Conservation (phyloP, 1,284 basidiomycete genomes). For the Meripilus lineatus region DNA sequence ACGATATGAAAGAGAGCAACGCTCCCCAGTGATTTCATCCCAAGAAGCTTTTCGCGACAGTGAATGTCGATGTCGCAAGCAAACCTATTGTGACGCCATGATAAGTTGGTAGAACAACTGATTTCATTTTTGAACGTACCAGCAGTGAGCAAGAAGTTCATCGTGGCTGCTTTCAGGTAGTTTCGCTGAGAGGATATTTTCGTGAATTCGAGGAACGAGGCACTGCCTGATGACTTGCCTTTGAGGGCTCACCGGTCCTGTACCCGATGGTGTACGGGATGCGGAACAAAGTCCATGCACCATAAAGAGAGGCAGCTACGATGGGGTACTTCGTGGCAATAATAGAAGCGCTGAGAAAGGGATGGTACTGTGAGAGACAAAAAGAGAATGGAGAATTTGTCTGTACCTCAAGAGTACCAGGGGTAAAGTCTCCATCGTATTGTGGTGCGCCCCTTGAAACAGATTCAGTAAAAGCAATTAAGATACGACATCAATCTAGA, state of each 20-base stretch:
- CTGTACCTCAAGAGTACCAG: constrained; percentile 14
- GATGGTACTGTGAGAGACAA: neutral
- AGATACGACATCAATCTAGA: constrained; percentile 11
- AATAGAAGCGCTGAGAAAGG: constrained; percentile 43
- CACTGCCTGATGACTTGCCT: too few relatives aligned
- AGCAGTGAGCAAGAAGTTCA: too few relatives aligned
- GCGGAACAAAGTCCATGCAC: constrained; percentile 50
- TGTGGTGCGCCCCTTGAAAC: constrained; percentile 58
- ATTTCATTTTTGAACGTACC: too few relatives aligned
- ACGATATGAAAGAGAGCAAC: too few relatives aligned
- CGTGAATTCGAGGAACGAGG: too few relatives aligned
- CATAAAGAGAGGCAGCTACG: constrained; percentile 48
- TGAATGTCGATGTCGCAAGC: too few relatives aligned
- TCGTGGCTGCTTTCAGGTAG: too few relatives aligned
- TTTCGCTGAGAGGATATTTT: too few relatives aligned
- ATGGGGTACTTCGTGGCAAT: constrained; percentile 53
- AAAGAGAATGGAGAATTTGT: neutral
- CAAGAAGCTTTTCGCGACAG: too few relatives aligned
- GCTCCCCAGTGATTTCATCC: too few relatives aligned
- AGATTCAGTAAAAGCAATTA: constrained; percentile 2
- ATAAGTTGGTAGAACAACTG: too few relatives aligned
- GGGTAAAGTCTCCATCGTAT: constrained; percentile 55
- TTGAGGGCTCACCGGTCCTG: constrained; percentile 40
- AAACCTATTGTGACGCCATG: too few relatives aligned
- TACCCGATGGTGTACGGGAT: constrained; percentile 62